Evolutionary conservation across 2,329 filamentous ascomycete genomes (phyloP), one percentile per base, ranked within the genome.

Genomic region (Trematosphaeria pertusa): DNA sequence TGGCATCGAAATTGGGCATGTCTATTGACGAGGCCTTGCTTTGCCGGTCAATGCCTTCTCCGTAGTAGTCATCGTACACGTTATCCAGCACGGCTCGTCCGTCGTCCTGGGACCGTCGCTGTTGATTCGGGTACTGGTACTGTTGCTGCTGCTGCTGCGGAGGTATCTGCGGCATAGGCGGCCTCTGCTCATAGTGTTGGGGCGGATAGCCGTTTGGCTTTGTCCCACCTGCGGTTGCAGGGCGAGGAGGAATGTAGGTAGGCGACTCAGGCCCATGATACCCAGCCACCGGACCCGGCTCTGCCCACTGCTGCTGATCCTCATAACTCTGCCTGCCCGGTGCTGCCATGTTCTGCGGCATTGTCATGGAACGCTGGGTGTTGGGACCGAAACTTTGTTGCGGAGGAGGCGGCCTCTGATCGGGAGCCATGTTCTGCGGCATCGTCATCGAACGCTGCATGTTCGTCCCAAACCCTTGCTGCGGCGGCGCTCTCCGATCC

Each of bases 1-100:
- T 78, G 2, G 78, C 79, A 60, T 85, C 82, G 56, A 86, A 86
- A 54, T 87, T 81, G 2, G 84, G 84, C 82, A 86, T 85, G 37
- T 85, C 82, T 14, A 77, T 75, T 37, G 83, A 79, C 39, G 75
- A 72, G 37, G 73, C 71, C 39, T 72, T 70, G 28, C 74, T 75
- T 33, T 72, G 65, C 19, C 64, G 67, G 43, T 53, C 57, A 34
- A 43, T 59, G 21, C 43, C 57, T n/a, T 67, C 61, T n/a, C 67
- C 67, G 58, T 78, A 71, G 58, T 78, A 73, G 59, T 73, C 61
- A 46, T 80, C 79, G 46, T 81, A 81, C 42, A 84, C 73, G 43
- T 77, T 77, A 28, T 79, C 78, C 32, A 82, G 55, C 34, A 76
- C 76, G 19, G 77, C 72, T 33, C 73, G 62, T 24, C 61, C 61